Evolutionary conservation across 192 early-diverging fungal genomes (phyloP), one percentile per base, ranked within the genome.

Genomic region (Coemansia sp.): DNA sequence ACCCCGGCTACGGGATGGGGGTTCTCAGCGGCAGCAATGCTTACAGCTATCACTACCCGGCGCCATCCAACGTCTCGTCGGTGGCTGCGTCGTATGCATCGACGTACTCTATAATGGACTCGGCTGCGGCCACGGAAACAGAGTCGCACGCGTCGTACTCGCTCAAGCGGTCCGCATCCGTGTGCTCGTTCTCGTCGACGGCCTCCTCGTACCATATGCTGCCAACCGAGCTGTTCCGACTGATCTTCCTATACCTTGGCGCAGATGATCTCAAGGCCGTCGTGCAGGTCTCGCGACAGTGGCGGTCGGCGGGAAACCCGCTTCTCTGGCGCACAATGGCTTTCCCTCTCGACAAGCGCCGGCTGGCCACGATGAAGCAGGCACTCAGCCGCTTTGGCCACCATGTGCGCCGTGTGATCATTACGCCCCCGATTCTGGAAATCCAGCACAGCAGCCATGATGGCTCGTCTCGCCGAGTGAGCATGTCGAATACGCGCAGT

Each of bases 281-380:
- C 3, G 76, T 68, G 4, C 60, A 54, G 53, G 65, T 78, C 47
- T 72, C 64, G 29, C 54, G 65, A 29, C 69, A 78, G 57, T 72
- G 69, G 70, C 57, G 62, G 39, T 68, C 76, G 9, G 70, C 70
- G 17, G 76, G 54, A 13, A 68, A 65, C 32, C 65, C 69, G 39
- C 49, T 78, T 25, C 64, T 78, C 14, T 78, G 76, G 76, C 64
- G 70, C 58, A 63, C 63, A 36, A 68, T 78, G 76, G 51, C 53
- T 0, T 70, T 78, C 27, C 76, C 76, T 32, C 68, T 78, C 3
- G 76, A 78, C 29, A 78, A 78, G 65, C 69, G 76, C 14, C 56
- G 68, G 30, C 49, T 78, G 51, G 60, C 76, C 10, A 48, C 60
- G 34, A 68, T 78, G 70, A 71, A 72, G 57, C 57, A 53, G 13